Evolutionary conservation across 305 asterid species (phyloP), one percentile per base, ranked within the genome.

Genomic region (Fraxinus angustifolia): DNA sequence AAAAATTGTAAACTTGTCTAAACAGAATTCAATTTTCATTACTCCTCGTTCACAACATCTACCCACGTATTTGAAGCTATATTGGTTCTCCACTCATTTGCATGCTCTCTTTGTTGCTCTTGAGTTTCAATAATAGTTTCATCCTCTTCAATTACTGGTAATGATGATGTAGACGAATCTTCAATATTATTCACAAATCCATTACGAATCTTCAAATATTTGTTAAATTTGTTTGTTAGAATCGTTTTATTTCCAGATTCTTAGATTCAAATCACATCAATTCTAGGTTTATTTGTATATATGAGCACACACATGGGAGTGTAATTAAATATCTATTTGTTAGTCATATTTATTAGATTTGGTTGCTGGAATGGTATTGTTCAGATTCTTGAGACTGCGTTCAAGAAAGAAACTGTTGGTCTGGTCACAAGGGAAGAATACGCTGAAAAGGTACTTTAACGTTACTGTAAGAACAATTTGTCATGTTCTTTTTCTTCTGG

Each of bases 381-480:
- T 56, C 87, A 93, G 97, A 92, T 93, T 84, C 91, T 95, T 11
- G 97, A 95, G 90, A 95, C 98, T 33, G 98, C 98, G 11, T 93
- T 95, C 86, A 95, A 95, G 92, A 93, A 93, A 91, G 99, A 95
- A 89, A 95, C 99, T 12, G 99, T 95, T 83, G 99, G 99, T 79
- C 87, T 95, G 88, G 99, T 95, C 62, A 91, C 96, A 19, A 91
- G 98, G 85, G 99, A 95, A 80, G 90, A 95, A 84, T 95, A 95
- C 78, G 99, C 93, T 82, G 99, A 95, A 90, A 95, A 93, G 98
- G 99, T 95, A 83, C 1, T 75, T 78, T 21, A 0, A 4, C 1
- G 7, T 30, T 30, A 28, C 19, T 26, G 36, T 28, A 67, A 11
- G 38, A 67, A 67, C 8, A 6, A 67, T 28, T 83, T 80, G 62